These are phyloP conservation scores for Lachnellula occidentalis DNA, from an alignment of 2,329 filamentous ascomycete species.

Conservation along the genomic window DNA sequence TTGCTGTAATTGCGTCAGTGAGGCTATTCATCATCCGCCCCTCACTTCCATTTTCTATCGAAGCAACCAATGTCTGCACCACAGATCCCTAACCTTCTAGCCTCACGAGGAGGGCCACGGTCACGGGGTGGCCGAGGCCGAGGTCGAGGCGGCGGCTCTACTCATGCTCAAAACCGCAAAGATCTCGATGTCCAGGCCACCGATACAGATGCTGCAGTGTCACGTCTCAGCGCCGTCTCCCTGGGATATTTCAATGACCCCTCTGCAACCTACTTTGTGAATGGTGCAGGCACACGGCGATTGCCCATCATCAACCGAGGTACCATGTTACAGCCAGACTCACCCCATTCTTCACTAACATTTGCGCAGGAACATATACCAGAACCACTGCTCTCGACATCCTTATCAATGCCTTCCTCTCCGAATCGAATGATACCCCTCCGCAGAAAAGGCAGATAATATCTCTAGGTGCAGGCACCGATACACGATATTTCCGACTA, in stretches of 20 bases:
- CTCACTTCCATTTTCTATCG: neutral
- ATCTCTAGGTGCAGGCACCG: slow-evolving; percentile 88
- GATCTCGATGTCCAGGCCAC: slow-evolving; percentile 82
- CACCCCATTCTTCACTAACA: neutral
- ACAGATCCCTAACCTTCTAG: slow-evolving; percentile 75
- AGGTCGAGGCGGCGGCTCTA: slow-evolving; percentile 6
- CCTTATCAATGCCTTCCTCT: slow-evolving; percentile 68
- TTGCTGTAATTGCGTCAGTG: neutral
- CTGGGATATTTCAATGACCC: slow-evolving; percentile 79
- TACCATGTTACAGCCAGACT: slow-evolving; percentile 31
- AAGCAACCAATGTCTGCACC: slow-evolving; percentile 59
- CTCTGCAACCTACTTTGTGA: slow-evolving; percentile 68
- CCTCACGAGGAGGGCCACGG: slow-evolving; percentile 43
- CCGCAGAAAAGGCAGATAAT: slow-evolving; percentile 64
- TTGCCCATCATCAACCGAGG: slow-evolving; percentile 94
- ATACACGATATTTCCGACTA: slow-evolving; percentile 80
- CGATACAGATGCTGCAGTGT: slow-evolving; percentile 85
- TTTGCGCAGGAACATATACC: slow-evolving; percentile 73
- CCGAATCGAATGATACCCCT: slow-evolving; percentile 13
- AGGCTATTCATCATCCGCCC: neutral
- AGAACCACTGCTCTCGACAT: slow-evolving; percentile 78
- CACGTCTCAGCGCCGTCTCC: slow-evolving; percentile 80
- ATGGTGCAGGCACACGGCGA: slow-evolving; percentile 52
- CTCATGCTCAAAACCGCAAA: slow-evolving; percentile 38
- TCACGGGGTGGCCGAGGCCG: slow-evolving; percentile 26